Percentiles rank a stretch among this genome's conserved stretches.
phyloP scores from a whole-genome alignment of 306 rosid genomes.

The Vigna angularis region DNA sequence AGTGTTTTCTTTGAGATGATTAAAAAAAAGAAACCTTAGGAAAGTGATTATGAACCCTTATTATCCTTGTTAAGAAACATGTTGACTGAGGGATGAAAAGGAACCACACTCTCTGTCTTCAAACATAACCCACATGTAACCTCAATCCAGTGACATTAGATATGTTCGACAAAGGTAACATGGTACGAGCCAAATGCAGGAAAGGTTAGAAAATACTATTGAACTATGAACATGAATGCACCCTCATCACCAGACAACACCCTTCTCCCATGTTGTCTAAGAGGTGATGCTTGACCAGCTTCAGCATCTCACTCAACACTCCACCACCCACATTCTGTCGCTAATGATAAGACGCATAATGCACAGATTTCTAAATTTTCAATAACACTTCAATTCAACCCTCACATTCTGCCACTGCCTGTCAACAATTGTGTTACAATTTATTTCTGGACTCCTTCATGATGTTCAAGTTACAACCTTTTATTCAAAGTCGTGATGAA shows the following conservation, averaged over 20 bases:
- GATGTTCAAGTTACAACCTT: background rate
- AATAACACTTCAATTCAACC: background rate
- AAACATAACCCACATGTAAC: constrained; percentile 32
- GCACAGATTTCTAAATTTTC: background rate
- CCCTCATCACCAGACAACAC: constrained; percentile 45
- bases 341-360: background rate
- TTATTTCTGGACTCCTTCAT: background rate
- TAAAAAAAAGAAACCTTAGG: background rate
- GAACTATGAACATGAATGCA: constrained; percentile 24
- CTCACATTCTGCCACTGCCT: background rate
- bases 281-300: background rate
- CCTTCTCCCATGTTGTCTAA: background rate
- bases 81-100: background rate
- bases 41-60: background rate
- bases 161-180: constrained; percentile 48
- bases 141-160: background rate
- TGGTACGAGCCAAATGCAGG: constrained; percentile 27
- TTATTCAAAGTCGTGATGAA: too few relatives aligned
- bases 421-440: background rate
- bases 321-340: background rate
- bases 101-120: background rate
- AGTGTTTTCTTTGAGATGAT: too few relatives aligned
- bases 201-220: constrained; percentile 16
- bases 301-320: background rate
- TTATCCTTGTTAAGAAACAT: background rate